These are phyloP conservation scores for Pichia terricola DNA, from an alignment of 1,139 yeast genomes.

Conservation along the genomic window DNA sequence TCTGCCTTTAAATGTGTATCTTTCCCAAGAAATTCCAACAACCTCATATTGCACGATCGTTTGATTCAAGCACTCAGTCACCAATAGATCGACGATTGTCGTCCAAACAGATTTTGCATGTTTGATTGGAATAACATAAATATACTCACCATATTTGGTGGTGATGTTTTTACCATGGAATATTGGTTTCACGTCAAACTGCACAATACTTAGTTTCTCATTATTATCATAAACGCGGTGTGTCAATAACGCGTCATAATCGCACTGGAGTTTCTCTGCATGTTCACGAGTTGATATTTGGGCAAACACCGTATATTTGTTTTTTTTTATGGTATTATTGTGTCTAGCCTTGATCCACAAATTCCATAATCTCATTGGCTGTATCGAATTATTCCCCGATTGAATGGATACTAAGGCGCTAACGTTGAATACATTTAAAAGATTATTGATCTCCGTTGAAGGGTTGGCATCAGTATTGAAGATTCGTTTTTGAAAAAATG, in stretches of 20 bases:
- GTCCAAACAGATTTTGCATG: slow-evolving; percentile 3
- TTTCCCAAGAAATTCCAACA: slow-evolving; percentile 7
- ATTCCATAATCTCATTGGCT: slow-evolving; percentile 1
- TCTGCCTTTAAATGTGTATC: not conserved
- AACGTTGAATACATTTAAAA: too few species aligned
- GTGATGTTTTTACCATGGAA: slow-evolving; percentile 5
- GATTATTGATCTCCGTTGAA: too few species aligned
- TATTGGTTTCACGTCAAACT: slow-evolving; percentile 2
- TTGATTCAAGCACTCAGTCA: slow-evolving; percentile 1
- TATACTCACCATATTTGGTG: slow-evolving; percentile 7
- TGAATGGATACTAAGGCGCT: too few species aligned
- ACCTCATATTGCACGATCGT: not conserved
- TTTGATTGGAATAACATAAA: slow-evolving; percentile 4
- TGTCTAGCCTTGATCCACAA: slow-evolving; percentile 1
- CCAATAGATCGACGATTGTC: slow-evolving; percentile 1
- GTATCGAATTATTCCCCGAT: too few species aligned
- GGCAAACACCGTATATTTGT: too few species aligned
- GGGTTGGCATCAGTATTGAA: too few species aligned
- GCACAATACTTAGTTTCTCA: slow-evolving; percentile 1
- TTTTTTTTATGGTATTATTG: too few species aligned
- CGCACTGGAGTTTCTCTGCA: not conserved
- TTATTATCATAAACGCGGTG: slow-evolving; percentile 1
- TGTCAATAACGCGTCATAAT: not conserved
- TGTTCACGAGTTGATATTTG: too few species aligned
- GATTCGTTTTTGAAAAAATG: too few species aligned